Evolutionary conservation across 352 stramenopile species (phyloP), one percentile per base, ranked within the genome.

Genomic region (Globisporangium viniferum): DNA sequence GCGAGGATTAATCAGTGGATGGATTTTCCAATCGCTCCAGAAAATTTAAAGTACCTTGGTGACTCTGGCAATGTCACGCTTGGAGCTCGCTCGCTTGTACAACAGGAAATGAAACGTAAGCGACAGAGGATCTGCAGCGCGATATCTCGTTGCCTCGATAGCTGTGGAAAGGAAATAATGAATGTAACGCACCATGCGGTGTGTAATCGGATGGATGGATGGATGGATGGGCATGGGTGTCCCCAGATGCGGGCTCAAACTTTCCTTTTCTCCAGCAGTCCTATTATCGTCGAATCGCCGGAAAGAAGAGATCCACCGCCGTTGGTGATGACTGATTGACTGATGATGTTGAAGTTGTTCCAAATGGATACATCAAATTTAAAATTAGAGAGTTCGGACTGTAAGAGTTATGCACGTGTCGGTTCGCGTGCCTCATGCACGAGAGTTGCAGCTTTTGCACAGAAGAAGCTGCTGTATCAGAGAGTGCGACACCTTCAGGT

Each of bases 301-400:
- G 46, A 15, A 31, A 60, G 44, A 55, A 60, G 41, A 51, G 58
- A 36, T 36, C 35, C 5, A 14, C 12, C 54, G 15, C 7, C 7
- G 10, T 35, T 35, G 7, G 2, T 41, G 54, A 35, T 36, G 27
- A 59, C 22, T 59, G 12, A 20, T n/a, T 22, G 18, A 44, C 0
- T 46, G 39, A 44, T 10, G 36, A 46, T 20, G 15, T 44, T 60
- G n/a, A 27, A 54, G 39, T 22, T 20, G 20, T 33, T 14, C 24
- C 2, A 41, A 2, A 55, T 64, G 59, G 59, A 15, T 64, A 55
- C 59, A 64, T 58, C 5, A 22, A 57, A 5, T 58, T 58, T 66
- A 66, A 66, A 4, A 58, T 35, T n/a, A 14, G 29, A 58, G 60
- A 48, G 3, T 1, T 22, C 29, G 24, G 0, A 48, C 24, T 18